Evolutionary conservation across 2,329 filamentous ascomycete genomes (phyloP), one percentile per base, ranked within the genome.

Genomic region (Trichocomaceae sp.): DNA sequence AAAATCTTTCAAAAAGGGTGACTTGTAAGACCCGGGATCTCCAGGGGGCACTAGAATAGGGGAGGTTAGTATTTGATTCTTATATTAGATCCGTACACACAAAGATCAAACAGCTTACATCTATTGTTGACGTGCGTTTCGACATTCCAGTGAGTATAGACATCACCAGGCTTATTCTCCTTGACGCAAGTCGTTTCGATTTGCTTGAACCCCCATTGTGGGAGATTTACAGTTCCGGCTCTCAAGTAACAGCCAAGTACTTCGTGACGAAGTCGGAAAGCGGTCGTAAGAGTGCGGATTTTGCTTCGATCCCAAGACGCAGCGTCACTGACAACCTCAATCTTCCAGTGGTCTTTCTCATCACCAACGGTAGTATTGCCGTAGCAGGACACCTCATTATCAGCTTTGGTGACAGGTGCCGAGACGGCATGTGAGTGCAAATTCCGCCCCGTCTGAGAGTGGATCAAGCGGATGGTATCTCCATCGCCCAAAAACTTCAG

Each of bases 191-290:
- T 95, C 35, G 93, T 91, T 76, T 99, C 93, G 61, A 99, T 97
- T 75, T 99, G 93, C 78, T 97, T 96, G 81, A 99, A 99, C 70
- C 93, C 93, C 93, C 93, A 99, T 70, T 97, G 93, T 50, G 93
- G 93, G 60, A 99, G 80, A 74, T 97, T 99, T 64, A 90, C 87
- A 66, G 95, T 99, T 63, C 91, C 92, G 57, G 93, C 95, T 60
- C 91, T 87, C 50, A 99, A 83, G 70, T 99, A 99, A 75, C 93
- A 99, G 62, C 88, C 88, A 54, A 97, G 79, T 54, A 84, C 79
- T 42, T 83, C 78, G 70, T 99, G 90, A 72, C 81, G 89, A 55
- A 99, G 78, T 60, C 95, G 85, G 82, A 99, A 96, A 10, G 88
- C 83, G 6, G 92, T 96, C 7, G 93, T 97, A 60, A 99, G 80